These are phyloP conservation scores for Vitis hybrid DNA, from an alignment of 177 flowering plant genomes.

Conservation along the genomic window DNA sequence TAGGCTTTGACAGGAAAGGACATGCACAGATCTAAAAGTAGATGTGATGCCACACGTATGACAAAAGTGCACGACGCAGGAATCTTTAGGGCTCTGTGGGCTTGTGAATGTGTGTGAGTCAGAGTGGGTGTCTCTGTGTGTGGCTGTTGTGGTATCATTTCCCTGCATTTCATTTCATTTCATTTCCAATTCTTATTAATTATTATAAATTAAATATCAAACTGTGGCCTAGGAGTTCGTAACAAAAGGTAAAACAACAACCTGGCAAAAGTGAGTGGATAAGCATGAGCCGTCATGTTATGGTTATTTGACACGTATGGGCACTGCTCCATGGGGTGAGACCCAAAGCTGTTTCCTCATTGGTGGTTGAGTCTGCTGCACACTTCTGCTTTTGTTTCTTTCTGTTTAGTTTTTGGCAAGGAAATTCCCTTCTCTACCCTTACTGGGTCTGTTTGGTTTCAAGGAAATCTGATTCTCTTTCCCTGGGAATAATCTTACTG, in stretches of 20 bases:
- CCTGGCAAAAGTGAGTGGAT: constrained; percentile 1
- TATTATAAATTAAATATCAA: no score
- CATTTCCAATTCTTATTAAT: no score
- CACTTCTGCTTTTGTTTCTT: not conserved
- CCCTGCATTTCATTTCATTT: no score
- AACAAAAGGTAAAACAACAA: not conserved
- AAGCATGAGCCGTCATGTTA: constrained; percentile 3
- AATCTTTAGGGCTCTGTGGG: constrained; percentile 25
- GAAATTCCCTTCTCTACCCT: not conserved
- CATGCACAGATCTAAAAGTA: constrained; percentile 19
- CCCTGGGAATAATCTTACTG: no score
- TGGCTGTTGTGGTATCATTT: no score
- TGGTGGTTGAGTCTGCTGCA: not conserved
- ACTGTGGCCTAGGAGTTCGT: constrained; percentile 11
- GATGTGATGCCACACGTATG: constrained; percentile 26
- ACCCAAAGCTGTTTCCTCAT: constrained; percentile 1
- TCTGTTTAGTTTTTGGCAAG: not conserved
- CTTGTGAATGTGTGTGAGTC: constrained; percentile 1
- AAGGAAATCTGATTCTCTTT: no score
- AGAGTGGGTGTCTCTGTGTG: no score
- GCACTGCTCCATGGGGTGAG: not conserved
- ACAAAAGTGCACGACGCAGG: constrained; percentile 31
- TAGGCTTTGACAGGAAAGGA: constrained; percentile 14
- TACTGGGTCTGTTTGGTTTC: no score
- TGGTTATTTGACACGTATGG: not conserved